Percentiles rank a stretch among this genome's conserved stretches.
phyloP scores from a whole-genome alignment of 805 yeast genomes.

The Metschnikowia santaceciliae region DNA sequence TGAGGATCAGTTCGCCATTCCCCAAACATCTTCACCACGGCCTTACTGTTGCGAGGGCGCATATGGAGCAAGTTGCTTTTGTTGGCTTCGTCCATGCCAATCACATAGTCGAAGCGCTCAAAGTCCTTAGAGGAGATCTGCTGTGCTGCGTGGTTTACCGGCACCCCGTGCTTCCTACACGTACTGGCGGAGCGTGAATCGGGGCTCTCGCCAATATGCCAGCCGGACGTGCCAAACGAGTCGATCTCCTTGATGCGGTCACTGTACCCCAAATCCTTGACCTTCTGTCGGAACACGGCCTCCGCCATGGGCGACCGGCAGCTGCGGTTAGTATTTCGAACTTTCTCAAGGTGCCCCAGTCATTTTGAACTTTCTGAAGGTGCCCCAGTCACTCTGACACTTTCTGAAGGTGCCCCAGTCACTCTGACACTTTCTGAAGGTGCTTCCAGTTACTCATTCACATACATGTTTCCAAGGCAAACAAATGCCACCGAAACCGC shows the following conservation, averaged over 20 bases:
- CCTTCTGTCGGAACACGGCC: conserved; percentile 74
- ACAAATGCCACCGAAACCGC: no score
- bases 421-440: no score
- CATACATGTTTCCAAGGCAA: no score
- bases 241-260: conserved; percentile 57
- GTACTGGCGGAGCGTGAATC: conserved; percentile 69
- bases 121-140: conserved; percentile 53
- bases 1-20: conserved; percentile 60
- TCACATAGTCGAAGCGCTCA: conserved; percentile 57
- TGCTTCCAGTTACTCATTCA: background rate
- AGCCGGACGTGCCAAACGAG: conserved; percentile 86
- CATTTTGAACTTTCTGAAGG: no score
- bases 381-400: no score
- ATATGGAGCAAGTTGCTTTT: conserved; percentile 45
- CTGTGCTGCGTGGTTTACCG: conserved; percentile 73
- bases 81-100: conserved; percentile 70
- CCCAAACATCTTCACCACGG: conserved; percentile 66
- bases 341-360: no score
- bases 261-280: conserved; percentile 45
- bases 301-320: conserved; percentile 99
- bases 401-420: no score
- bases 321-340: conserved; percentile 31
- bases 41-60: conserved; percentile 48
- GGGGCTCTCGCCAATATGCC: conserved; percentile 79
- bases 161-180: conserved; percentile 67